A percentile compares a stretch with the other conserved stretches of the same genome.
Conservation (phyloP, 2,329 filamentous ascomycete genomes). For the Rhinocladiella mackenziei region DNA sequence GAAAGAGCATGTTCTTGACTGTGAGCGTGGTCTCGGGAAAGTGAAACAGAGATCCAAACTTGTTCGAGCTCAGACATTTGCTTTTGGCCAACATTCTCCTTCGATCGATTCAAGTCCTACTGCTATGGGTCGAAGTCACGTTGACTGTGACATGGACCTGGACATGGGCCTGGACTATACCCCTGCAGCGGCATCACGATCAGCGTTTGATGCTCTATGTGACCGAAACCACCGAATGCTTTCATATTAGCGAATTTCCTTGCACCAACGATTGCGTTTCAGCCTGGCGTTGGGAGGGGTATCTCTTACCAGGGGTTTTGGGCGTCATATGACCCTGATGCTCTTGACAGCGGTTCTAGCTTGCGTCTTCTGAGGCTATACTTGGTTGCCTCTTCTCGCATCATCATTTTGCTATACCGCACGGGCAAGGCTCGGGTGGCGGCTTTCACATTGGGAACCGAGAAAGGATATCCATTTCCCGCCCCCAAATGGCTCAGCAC, state of each 20-base stretch:
- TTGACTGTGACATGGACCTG: constrained; percentile 28
- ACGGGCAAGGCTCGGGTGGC: constrained; percentile 14
- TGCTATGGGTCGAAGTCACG: constrained; percentile 39
- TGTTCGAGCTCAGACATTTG: constrained; percentile 85
- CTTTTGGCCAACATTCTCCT: constrained; percentile 72
- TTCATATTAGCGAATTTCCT: constrained; percentile 25
- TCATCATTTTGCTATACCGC: constrained; percentile 15
- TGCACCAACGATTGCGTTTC: constrained; percentile 16
- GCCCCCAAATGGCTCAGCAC: not conserved
- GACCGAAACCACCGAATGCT: constrained; percentile 25
- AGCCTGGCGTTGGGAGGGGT: constrained; percentile 27
- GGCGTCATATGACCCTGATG: constrained; percentile 3
- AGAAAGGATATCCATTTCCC: not conserved
- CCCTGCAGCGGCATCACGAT: constrained; percentile 21
- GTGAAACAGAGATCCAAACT: constrained; percentile 85
- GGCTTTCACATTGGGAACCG: not conserved
- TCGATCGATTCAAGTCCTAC: constrained; percentile 62
- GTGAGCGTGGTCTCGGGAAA: constrained; percentile 90
- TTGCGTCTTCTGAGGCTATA: constrained; percentile 6
- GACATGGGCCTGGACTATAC: constrained; percentile 28
- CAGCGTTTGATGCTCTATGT: constrained; percentile 22
- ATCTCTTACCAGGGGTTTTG: constrained; percentile 11
- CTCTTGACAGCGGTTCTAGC: constrained; percentile 6
- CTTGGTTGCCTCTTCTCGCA: constrained; percentile 9
- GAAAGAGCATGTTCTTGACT: constrained; percentile 84